A percentile compares a stretch with the other conserved stretches of the same genome.
These are phyloP conservation scores for Berberis vulgaris DNA, from an alignment of 164 flowering plant genomes.

Conservation along the genomic window DNA sequence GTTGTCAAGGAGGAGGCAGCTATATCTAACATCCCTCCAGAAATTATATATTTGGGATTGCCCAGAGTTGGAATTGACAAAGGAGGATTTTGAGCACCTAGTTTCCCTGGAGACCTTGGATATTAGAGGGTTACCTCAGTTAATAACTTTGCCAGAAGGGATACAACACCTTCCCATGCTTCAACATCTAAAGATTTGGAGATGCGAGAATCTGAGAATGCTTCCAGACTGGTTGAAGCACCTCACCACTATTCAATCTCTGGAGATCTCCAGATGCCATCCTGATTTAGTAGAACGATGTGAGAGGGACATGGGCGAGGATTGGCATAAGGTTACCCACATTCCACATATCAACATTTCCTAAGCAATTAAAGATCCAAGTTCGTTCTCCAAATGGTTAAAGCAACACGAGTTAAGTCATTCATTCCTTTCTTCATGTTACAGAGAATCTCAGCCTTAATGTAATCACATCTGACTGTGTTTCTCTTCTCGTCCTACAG, in stretches of 20 bases:
- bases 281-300: background rate
- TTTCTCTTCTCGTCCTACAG: too few relatives aligned
- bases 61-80: background rate
- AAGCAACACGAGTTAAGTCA: too few relatives aligned
- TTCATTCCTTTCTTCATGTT: too few relatives aligned
- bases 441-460: too few relatives aligned
- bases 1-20: background rate
- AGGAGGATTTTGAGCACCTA: background rate
- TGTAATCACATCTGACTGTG: too few relatives aligned
- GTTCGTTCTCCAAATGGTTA: too few relatives aligned
- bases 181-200: background rate
- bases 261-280: background rate
- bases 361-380: too few relatives aligned
- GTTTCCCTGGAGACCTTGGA: background rate
- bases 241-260: background rate
- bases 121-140: background rate
- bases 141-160: background rate
- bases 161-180: background rate
- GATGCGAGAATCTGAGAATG: background rate
- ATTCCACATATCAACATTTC: background rate
- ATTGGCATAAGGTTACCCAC: background rate
- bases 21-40: background rate
- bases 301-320: background rate
- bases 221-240: background rate
- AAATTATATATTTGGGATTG: background rate